Evolutionary conservation across 192 early-diverging fungal genomes (phyloP).

Genomic region (Dispira parvispora): DNA sequence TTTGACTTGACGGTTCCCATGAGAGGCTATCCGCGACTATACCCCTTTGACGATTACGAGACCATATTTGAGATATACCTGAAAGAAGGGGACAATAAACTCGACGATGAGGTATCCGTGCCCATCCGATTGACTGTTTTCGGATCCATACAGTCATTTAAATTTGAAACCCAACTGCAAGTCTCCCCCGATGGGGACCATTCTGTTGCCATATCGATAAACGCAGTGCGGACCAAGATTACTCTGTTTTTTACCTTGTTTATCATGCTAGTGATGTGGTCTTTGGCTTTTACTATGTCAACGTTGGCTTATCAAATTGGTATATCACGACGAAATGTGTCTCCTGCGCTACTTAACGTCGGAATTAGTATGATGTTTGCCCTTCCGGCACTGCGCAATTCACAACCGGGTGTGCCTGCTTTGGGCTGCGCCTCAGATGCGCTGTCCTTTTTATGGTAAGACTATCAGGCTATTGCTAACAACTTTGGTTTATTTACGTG

Average conservation of each 20-base stretch:
- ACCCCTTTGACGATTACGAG: slow-evolving; percentile 6
- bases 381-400: background rate
- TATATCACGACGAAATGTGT: background rate
- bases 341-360: background rate
- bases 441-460: slow-evolving; percentile 6
- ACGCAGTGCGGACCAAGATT: background rate
- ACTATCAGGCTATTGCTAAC: background rate
- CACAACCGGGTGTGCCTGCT: slow-evolving; percentile 4
- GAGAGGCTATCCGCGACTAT: background rate
- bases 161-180: background rate
- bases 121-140: background rate
- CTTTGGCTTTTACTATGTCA: background rate
- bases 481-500: too few species aligned
- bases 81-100: background rate
- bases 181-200: background rate
- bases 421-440: slow-evolving; percentile 8
- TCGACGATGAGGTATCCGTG: background rate
- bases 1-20: background rate
- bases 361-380: background rate
- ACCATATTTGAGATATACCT: background rate
- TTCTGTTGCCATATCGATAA: background rate
- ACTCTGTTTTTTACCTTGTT: background rate
- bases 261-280: background rate
- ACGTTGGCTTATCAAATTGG: slow-evolving; percentile 3
- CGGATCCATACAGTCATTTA: slow-evolving; percentile 1